These are phyloP conservation scores for Cyclotella distinguenda DNA, from an alignment of 108 stramenopile genomes.

Conservation along the genomic window DNA sequence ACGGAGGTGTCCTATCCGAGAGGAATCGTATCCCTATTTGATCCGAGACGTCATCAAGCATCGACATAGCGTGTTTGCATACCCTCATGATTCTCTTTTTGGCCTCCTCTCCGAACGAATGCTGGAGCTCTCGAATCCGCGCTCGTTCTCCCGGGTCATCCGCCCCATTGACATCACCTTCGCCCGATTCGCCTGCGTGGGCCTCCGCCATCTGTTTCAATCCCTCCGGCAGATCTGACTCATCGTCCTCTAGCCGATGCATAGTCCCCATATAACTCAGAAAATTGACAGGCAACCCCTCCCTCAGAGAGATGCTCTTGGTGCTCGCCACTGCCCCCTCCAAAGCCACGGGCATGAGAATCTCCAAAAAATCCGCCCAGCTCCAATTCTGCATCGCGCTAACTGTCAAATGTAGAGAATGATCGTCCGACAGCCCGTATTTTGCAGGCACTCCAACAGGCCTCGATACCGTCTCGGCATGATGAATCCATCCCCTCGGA, in stretches of 20 bases:
- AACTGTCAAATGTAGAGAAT: slow-evolving; percentile 95
- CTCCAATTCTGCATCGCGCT: slow-evolving; percentile 91
- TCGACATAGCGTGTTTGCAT: slow-evolving; percentile 71
- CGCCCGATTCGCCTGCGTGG: slow-evolving; percentile 17
- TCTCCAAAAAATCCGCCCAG: slow-evolving; percentile 90
- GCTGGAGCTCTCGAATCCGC: slow-evolving; percentile 29
- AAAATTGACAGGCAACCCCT: slow-evolving; percentile 88
- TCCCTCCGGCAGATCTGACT: slow-evolving; percentile 54
- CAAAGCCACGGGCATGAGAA: slow-evolving; percentile 87
- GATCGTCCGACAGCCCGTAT: slow-evolving; percentile 43
- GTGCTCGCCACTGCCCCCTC: slow-evolving; percentile 64
- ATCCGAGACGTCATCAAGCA: slow-evolving; percentile 93
- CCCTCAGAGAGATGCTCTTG: slow-evolving; percentile 60
- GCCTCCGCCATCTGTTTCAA: slow-evolving; percentile 53
- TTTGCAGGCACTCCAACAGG: slow-evolving; percentile 16
- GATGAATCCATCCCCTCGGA: slow-evolving; percentile 97
- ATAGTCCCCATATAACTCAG: slow-evolving; percentile 91
- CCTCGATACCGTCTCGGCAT: slow-evolving; percentile 74
- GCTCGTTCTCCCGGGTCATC: slow-evolving; percentile 30
- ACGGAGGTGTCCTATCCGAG: slow-evolving; percentile 91
- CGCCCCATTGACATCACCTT: slow-evolving; percentile 42
- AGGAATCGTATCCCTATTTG: slow-evolving; percentile 90
- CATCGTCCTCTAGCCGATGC: slow-evolving; percentile 60
- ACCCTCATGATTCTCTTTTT: slow-evolving; percentile 82
- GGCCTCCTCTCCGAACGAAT: slow-evolving; percentile 68